These are phyloP conservation scores for Suillus brevipes DNA, from an alignment of 768 basidiomycete species.

Conservation along the genomic window DNA sequence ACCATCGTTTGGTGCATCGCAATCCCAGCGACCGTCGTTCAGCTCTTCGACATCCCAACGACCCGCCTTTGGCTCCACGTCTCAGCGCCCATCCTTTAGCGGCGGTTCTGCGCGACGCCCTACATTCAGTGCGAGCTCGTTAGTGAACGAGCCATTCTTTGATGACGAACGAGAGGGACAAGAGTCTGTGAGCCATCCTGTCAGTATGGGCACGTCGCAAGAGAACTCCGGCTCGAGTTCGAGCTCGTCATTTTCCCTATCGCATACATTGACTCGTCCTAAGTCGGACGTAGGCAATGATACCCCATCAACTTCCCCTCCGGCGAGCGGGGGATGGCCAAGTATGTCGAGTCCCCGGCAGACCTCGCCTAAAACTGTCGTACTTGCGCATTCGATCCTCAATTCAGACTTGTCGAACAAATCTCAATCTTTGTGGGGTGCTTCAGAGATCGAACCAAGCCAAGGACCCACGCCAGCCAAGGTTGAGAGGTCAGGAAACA, in stretches of 20 bases:
- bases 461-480: slow-evolving; percentile 15
- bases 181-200: slow-evolving; percentile 10
- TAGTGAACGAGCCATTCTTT: slow-evolving; percentile 12
- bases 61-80: slow-evolving; percentile 13
- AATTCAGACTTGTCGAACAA: slow-evolving; percentile 9
- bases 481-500: slow-evolving; percentile 16
- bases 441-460: slow-evolving; percentile 17
- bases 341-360: slow-evolving; percentile 8
- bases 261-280: neutral
- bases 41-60: slow-evolving; percentile 16
- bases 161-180: slow-evolving; percentile 20
- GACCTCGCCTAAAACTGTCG: slow-evolving; percentile 8
- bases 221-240: slow-evolving; percentile 16
- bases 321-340: slow-evolving; percentile 7
- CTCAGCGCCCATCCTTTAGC: slow-evolving; percentile 9
- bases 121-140: slow-evolving; percentile 3
- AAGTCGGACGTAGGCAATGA: neutral
- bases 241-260: slow-evolving; percentile 11
- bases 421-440: slow-evolving; percentile 17
- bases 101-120: slow-evolving; percentile 1
- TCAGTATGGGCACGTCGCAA: slow-evolving; percentile 10
- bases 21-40: slow-evolving; percentile 23
- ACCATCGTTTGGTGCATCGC: slow-evolving; percentile 13
- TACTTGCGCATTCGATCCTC: slow-evolving; percentile 20
- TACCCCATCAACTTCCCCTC: neutral